These are phyloP conservation scores for Podospora bellae-mahoneyi DNA, from an alignment of 495 filamentous ascomycete genomes.

Conservation along the genomic window DNA sequence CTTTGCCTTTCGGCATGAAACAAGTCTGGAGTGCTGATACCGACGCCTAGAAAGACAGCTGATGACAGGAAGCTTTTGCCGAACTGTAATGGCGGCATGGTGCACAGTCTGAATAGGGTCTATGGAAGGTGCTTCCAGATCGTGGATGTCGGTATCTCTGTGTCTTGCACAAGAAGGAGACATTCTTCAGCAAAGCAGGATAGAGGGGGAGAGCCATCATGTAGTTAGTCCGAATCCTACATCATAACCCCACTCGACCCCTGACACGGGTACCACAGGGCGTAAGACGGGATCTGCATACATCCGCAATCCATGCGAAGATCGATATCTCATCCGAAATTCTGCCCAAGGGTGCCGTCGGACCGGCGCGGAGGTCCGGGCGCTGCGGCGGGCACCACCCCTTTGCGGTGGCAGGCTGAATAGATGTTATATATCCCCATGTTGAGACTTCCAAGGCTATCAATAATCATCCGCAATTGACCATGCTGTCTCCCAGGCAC, in stretches of 20 bases:
- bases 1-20: not conserved
- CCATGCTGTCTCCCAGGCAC: not conserved
- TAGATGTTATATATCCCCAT: not conserved
- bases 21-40: not conserved
- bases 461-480: not conserved
- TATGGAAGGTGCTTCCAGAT: not conserved
- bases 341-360: not conserved
- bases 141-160: not conserved
- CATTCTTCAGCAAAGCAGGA: not conserved
- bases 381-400: not conserved
- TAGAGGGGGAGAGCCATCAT: not conserved
- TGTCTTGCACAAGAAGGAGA: not conserved
- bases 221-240: not conserved
- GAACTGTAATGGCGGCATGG: not conserved
- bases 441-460: not conserved
- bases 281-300: not conserved
- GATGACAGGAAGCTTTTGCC: not conserved
- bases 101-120: not conserved
- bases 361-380: not conserved
- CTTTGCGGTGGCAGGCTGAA: not conserved
- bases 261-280: not conserved
- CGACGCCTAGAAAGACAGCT: not conserved
- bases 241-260: not conserved
- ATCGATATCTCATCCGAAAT: not conserved
- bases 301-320: not conserved